Conservation (phyloP, 2,329 filamentous ascomycete genomes). For the Anisogramma anomala region DNA sequence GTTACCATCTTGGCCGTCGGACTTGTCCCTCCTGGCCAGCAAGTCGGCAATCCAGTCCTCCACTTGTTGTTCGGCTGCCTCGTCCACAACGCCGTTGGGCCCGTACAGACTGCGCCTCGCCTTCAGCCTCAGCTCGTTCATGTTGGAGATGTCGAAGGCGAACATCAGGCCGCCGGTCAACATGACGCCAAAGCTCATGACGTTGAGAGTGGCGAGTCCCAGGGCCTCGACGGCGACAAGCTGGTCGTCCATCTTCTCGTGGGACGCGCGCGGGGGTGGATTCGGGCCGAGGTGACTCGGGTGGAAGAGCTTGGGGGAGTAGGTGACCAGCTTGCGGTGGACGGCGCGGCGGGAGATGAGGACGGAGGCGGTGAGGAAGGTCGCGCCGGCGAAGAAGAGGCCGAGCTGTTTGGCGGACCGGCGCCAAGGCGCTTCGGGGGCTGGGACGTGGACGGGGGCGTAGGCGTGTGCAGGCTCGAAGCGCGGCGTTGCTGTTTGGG, state of each 20-base stretch:
- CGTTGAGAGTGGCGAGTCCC: constrained; percentile 77
- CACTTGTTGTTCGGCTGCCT: constrained; percentile 47
- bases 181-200: constrained; percentile 64
- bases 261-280: constrained; percentile 19
- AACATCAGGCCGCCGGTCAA: constrained; percentile 61
- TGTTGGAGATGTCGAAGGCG: constrained; percentile 61
- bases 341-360: constrained; percentile 62
- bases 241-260: constrained; percentile 43
- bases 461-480: constrained; percentile 14
- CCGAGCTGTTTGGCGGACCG: constrained; percentile 51
- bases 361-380: constrained; percentile 63
- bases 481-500: neutral
- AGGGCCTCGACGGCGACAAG: constrained; percentile 74
- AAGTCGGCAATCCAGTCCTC: constrained; percentile 50
- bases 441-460: too few relatives aligned
- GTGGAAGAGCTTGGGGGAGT: constrained; percentile 61
- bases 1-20: constrained; percentile 23
- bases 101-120: constrained; percentile 32
- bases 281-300: constrained; percentile 36
- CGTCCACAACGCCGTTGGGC: constrained; percentile 25
- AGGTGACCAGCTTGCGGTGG: constrained; percentile 45
- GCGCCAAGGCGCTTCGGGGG: constrained; percentile 16
- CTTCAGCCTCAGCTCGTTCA: constrained; percentile 50
- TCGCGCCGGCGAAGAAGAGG: constrained; percentile 62
- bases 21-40: constrained; percentile 45